A percentile compares a stretch with the other conserved stretches of the same genome.
phyloP scores from a whole-genome alignment of 2,329 filamentous ascomycete species.

The Penicillium frequentans region DNA sequence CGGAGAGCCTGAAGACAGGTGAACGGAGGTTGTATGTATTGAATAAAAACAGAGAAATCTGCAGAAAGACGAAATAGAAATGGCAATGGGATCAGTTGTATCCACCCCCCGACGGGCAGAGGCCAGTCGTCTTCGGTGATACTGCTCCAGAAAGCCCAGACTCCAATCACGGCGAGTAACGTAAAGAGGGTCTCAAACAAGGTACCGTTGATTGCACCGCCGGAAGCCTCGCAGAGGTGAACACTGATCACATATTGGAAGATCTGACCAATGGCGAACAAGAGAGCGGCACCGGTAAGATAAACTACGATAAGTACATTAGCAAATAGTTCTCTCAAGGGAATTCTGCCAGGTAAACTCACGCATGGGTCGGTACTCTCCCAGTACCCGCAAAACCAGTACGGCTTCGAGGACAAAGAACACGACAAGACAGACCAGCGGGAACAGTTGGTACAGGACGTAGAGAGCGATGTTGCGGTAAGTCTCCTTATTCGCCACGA shows the following conservation, averaged over 20 bases:
- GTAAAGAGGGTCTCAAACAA: slow-evolving; percentile 95
- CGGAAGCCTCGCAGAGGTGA: slow-evolving; percentile 81
- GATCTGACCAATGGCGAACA: slow-evolving; percentile 90
- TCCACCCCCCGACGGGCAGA: slow-evolving; percentile 42
- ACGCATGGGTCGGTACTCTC: slow-evolving; percentile 87
- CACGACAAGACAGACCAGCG: slow-evolving; percentile 82
- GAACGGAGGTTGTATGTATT: slow-evolving; percentile 15
- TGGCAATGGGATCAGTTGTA: slow-evolving; percentile 29
- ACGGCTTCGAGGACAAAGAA: slow-evolving; percentile 83
- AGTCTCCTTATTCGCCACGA: slow-evolving; percentile 58
- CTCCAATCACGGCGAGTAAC: slow-evolving; percentile 72
- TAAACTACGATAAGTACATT: slow-evolving; percentile 57
- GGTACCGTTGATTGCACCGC: slow-evolving; percentile 86
- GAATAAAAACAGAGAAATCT: slow-evolving; percentile 3
- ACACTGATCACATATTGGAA: slow-evolving; percentile 95
- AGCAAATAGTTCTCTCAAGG: not conserved
- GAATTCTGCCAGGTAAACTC: slow-evolving; percentile 34
- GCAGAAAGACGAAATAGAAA: slow-evolving; percentile 1
- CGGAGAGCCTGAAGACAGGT: slow-evolving; percentile 3
- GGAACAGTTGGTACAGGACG: slow-evolving; percentile 87
- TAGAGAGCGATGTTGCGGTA: slow-evolving; percentile 84
- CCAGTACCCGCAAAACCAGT: slow-evolving; percentile 81
- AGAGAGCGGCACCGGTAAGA: slow-evolving; percentile 67
- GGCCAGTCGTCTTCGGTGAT: slow-evolving; percentile 99
- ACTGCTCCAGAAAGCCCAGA: slow-evolving; percentile 98